phyloP scores from a whole-genome alignment of 345 rosid genomes.

The Linum tenue region DNA sequence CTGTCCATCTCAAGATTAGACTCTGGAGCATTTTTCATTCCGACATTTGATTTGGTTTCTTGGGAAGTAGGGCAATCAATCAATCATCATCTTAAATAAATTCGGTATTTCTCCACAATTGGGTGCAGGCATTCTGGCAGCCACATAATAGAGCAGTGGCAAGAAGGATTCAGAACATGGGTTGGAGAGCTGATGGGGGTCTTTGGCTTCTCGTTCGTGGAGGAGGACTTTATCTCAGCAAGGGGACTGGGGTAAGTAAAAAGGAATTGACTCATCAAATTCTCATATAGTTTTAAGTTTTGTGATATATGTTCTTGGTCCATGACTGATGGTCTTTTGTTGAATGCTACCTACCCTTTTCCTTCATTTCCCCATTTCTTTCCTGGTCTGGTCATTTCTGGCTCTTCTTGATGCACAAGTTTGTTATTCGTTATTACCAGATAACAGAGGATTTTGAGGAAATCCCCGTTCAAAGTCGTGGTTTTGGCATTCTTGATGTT shows the following conservation, averaged over 20 bases:
- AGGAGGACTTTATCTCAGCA: slow-evolving; percentile 94
- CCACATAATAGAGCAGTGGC: slow-evolving; percentile 98
- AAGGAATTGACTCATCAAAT: too few species aligned
- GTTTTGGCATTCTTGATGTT: slow-evolving; percentile 94
- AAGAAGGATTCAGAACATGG: slow-evolving; percentile 94
- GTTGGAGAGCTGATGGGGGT: slow-evolving; percentile 98
- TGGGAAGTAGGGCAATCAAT: background rate
- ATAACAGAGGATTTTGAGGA: slow-evolving; percentile 80
- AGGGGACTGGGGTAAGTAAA: slow-evolving; percentile 78
- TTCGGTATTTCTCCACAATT: background rate
- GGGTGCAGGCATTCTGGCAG: slow-evolving; percentile 79
- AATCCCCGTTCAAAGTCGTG: slow-evolving; percentile 82
- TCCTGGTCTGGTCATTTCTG: background rate
- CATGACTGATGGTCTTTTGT: too few species aligned
- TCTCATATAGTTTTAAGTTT: too few species aligned
- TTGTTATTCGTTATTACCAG: slow-evolving; percentile 23
- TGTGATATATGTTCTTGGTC: too few species aligned
- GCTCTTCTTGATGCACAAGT: slow-evolving; percentile 9
- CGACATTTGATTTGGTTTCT: background rate
- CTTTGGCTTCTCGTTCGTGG: slow-evolving; percentile 99
- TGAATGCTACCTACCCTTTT: too few species aligned
- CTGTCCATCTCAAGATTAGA: too few species aligned
- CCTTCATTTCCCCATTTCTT: background rate
- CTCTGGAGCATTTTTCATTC: background rate
- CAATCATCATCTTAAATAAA: background rate